phyloP scores from a whole-genome alignment of 2,329 filamentous ascomycete species.

The Grosmannia clavigera region DNA sequence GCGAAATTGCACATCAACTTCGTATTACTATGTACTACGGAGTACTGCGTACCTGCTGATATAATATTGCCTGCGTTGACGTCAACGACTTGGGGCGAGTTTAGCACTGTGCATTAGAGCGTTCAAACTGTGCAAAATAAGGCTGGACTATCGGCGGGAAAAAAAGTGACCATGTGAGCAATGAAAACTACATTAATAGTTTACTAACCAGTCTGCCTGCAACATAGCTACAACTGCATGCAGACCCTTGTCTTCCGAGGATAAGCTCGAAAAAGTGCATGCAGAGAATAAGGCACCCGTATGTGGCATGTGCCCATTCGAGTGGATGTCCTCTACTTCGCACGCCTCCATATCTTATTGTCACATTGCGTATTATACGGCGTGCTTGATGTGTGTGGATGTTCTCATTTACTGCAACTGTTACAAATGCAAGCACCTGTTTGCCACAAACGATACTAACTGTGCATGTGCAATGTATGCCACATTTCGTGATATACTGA shows the following conservation, averaged over 20 bases:
- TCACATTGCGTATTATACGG: background rate
- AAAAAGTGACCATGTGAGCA: background rate
- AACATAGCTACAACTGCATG: background rate
- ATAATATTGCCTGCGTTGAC: background rate
- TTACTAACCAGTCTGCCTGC: background rate
- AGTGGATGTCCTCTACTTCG: background rate
- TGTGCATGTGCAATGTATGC: background rate
- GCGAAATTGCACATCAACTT: background rate
- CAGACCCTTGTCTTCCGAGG: background rate
- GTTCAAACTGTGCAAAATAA: background rate
- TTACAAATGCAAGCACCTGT: background rate
- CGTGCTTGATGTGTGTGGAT: background rate
- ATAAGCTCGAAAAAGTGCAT: background rate
- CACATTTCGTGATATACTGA: background rate
- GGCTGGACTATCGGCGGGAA: background rate
- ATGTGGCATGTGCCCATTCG: background rate
- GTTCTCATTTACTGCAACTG: background rate
- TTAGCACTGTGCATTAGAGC: background rate
- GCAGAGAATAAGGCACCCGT: background rate
- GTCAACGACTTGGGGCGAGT: background rate
- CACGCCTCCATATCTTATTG: too few species aligned
- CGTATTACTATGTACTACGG: too few species aligned
- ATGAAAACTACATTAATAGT: background rate
- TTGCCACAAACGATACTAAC: background rate
- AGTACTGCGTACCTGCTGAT: background rate